Evolutionary conservation across 2,329 filamentous ascomycete genomes (phyloP), one percentile per base, ranked within the genome.

Genomic region (Fusarium robinianum): DNA sequence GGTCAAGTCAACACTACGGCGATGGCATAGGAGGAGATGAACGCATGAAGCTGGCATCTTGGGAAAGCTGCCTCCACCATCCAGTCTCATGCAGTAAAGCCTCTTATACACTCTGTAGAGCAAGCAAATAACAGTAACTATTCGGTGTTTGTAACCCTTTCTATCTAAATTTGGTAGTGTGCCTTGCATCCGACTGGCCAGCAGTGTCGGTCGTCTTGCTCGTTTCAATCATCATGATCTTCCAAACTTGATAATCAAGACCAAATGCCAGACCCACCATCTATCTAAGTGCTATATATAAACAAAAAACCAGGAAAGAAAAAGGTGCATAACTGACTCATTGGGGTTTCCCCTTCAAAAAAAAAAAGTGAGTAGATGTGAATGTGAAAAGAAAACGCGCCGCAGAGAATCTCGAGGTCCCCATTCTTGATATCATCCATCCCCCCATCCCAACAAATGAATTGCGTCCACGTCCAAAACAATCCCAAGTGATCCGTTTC

Each of bases 291-390:
- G 37, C 27, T 21, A 23, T n/a, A n/a, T n/a, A 51, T 54, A 40
- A 48, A 51, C 41, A 37, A 50, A 49, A 48, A 43, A 30, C 12
- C 18, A 44, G 22, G 37, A 36, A 42, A 26, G 37, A 36, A 42
- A 24, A 32, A 34, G 32, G 12, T 12, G 14, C n/a, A 36, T 14
- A 35, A 45, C 35, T 35, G 59, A 60, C 57, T 58, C 57, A 49
- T 58, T n/a, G n/a, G 57, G 57, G 57, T 60, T 58, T 60, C 57
- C 53, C 55, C 57, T 57, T n/a, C n/a, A n/a, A n/a, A n/a, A n/a
- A n/a, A 58, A 32, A 26, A 45, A 46, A 21, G 51, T 58, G 57
- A 60, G 57, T 51, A 60, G 54, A 60, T 55, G 44, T 48, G n/a
- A n/a, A n/a, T n/a, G n/a, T n/a, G n/a, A 47, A 33, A 35, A 45